Evolutionary conservation across 441 rosid species (phyloP).

Genomic region (Populus hybrid): DNA sequence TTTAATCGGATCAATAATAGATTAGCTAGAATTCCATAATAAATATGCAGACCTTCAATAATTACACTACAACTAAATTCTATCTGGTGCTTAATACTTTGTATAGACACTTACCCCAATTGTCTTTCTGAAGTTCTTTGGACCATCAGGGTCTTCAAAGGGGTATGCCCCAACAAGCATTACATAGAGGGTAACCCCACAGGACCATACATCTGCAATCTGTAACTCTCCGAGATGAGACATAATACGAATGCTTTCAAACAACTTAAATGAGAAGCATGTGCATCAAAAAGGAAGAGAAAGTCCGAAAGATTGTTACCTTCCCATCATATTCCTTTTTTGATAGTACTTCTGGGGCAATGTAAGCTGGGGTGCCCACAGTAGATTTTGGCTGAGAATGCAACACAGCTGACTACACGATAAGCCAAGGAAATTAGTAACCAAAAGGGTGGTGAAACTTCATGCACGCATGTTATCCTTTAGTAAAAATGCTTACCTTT

Average conservation of each 20-base stretch:
- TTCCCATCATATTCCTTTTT: slow-evolving; percentile 63
- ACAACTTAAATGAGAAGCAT: not conserved
- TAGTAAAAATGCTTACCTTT: slow-evolving; percentile 35
- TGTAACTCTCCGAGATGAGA: slow-evolving; percentile 18
- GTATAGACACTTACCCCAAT: slow-evolving; percentile 41
- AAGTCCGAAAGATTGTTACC: slow-evolving; percentile 25
- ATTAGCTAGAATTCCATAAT: not conserved
- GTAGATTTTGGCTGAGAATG: slow-evolving; percentile 78
- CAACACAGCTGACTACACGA: slow-evolving; percentile 51
- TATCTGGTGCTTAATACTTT: too few species aligned
- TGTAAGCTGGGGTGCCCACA: slow-evolving; percentile 69
- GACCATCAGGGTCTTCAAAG: slow-evolving; percentile 57
- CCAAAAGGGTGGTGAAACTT: not conserved
- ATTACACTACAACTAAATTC: not conserved
- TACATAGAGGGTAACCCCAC: slow-evolving; percentile 69
- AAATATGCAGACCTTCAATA: not conserved
- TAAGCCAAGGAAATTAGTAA: slow-evolving; percentile 4
- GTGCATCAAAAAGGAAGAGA: not conserved
- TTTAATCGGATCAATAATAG: not conserved
- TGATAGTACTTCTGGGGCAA: slow-evolving; percentile 58
- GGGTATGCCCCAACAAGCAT: slow-evolving; percentile 79
- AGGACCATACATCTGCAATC: slow-evolving; percentile 79
- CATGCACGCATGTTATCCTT: not conserved
- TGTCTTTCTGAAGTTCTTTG: slow-evolving; percentile 56
- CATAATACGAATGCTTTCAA: not conserved